Evolutionary conservation across 805 yeast genomes (phyloP).

Genomic region (Yarrowia porcina): DNA sequence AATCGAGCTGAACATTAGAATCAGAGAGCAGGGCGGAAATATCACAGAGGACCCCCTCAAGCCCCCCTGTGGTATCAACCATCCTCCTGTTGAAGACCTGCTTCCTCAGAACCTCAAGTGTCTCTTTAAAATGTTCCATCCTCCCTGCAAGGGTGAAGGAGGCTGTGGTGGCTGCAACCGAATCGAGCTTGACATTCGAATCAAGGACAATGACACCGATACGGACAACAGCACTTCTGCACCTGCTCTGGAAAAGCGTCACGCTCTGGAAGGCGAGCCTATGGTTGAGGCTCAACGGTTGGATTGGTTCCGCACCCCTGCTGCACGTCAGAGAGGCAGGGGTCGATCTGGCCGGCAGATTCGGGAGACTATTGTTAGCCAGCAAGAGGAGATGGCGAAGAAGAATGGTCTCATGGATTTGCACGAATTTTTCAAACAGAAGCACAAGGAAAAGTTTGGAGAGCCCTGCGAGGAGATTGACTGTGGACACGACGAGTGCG

Average conservation of each 20-base stretch:
- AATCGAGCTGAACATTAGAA: slow-evolving; percentile 11
- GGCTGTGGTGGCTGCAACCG: slow-evolving; percentile 3
- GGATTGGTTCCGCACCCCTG: neutral
- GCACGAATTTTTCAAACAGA: neutral
- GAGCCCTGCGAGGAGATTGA: slow-evolving; percentile 17
- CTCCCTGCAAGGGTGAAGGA: neutral
- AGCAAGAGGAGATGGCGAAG: slow-evolving; percentile 4
- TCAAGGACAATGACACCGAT: neutral
- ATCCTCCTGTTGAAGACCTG: neutral
- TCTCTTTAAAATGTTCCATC: neutral
- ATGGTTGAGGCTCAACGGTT: neutral
- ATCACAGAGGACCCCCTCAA: neutral
- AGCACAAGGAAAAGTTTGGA: slow-evolving; percentile 1
- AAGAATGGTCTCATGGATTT: neutral
- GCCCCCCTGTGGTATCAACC: slow-evolving; percentile 3
- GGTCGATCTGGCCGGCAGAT: neutral
- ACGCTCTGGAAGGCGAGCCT: neutral
- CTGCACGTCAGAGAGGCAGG: neutral
- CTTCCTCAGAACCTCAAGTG: neutral
- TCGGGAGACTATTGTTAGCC: slow-evolving; percentile 1
- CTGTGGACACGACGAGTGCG: slow-evolving; percentile 14
- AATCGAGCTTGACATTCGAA: neutral
- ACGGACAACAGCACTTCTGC: neutral
- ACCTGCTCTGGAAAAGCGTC: neutral
- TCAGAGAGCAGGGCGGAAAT: slow-evolving; percentile 5